Evolutionary conservation across 192 early-diverging fungal genomes (phyloP), one percentile per base, ranked within the genome.

Genomic region (Chytriomyces hyalinus): DNA sequence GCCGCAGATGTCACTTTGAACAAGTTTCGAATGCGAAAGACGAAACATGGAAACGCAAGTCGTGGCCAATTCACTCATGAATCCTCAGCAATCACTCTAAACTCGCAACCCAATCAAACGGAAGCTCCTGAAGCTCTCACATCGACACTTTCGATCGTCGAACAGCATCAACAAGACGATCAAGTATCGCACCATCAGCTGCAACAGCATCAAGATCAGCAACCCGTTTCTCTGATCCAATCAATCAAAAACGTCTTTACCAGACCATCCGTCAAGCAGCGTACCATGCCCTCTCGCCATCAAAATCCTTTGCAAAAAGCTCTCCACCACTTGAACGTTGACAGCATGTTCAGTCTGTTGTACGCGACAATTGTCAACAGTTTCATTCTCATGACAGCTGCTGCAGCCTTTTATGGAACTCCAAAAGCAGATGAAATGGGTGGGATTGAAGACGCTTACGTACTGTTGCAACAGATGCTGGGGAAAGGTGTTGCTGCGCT

Each of bases 351-450:
- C 17, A 87, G 88, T 5, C 77, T 92, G n/a, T 74, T 79, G 0
- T 88, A 92, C 80, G 90, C 91, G 2, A 78, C 91, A 43, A 89
- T 91, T 75, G 85, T 93, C 47, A 92, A 93, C 76, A 88, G 82
- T 22, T 87, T 90, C 11, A 93, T 93, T 51, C 69, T 93, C 48
- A 92, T 92, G 47, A 90, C 91, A 63, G 86, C 92, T 6, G 87
- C 89, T 6, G 88, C 92, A 4, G 90, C 90, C 57, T 93, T 93
- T 75, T 89, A 87, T 75, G 83, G 78, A 26, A 70, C 80, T 44
- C 70, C 67, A 76, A 90, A 20, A 11, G 43, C 9, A 13, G 67
- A 17, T 15, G 83, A 85, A 50, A 80, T 83, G 89, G 0, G 83
- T 86, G 75, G 73, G 73, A n/a, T 80, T 87, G 11, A 71, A 89